Evolutionary conservation across 257 asterid genomes (phyloP).

Genomic region (Gentiana straminea): DNA sequence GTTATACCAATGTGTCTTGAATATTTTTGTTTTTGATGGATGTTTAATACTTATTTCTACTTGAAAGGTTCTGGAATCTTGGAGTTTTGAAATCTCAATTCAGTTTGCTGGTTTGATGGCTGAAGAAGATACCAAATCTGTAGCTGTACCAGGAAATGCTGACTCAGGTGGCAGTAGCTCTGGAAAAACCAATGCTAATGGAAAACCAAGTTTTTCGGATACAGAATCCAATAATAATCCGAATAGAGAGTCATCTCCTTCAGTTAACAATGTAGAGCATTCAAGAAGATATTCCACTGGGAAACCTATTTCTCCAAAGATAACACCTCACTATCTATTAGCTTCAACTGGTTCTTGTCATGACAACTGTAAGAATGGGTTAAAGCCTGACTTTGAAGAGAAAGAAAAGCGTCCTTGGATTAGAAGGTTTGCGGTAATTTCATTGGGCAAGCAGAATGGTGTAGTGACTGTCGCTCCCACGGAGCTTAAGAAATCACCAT

Average conservation of each 20-base stretch:
- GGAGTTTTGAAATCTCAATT: slow-evolving; percentile 6
- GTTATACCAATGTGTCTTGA: slow-evolving; percentile 1
- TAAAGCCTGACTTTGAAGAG: slow-evolving; percentile 28
- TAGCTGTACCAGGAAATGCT: slow-evolving; percentile 17
- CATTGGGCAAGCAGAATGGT: slow-evolving; percentile 19
- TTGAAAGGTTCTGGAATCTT: slow-evolving; percentile 13
- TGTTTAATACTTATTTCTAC: not conserved
- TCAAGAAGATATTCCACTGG: slow-evolving; percentile 32
- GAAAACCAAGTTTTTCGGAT: slow-evolving; percentile 14
- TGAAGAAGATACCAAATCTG: slow-evolving; percentile 28
- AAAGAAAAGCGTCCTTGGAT: slow-evolving; percentile 35
- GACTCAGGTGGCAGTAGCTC: slow-evolving; percentile 11
- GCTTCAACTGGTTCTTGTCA: slow-evolving; percentile 91
- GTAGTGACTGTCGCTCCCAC: slow-evolving; percentile 19
- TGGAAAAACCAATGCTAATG: slow-evolving; percentile 4
- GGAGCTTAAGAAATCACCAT: slow-evolving; percentile 24
- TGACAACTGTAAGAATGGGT: slow-evolving; percentile 72
- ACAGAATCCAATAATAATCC: slow-evolving; percentile 10
- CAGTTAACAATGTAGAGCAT: slow-evolving; percentile 19
- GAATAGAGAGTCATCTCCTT: slow-evolving; percentile 28
- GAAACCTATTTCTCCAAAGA: slow-evolving; percentile 19
- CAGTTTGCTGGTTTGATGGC: slow-evolving; percentile 36
- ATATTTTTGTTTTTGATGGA: not conserved
- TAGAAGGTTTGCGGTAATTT: slow-evolving; percentile 25
- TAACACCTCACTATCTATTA: slow-evolving; percentile 57